Evolutionary conservation across 352 stramenopile genomes (phyloP).

Genomic region (Globisporangium acanthophoron): DNA sequence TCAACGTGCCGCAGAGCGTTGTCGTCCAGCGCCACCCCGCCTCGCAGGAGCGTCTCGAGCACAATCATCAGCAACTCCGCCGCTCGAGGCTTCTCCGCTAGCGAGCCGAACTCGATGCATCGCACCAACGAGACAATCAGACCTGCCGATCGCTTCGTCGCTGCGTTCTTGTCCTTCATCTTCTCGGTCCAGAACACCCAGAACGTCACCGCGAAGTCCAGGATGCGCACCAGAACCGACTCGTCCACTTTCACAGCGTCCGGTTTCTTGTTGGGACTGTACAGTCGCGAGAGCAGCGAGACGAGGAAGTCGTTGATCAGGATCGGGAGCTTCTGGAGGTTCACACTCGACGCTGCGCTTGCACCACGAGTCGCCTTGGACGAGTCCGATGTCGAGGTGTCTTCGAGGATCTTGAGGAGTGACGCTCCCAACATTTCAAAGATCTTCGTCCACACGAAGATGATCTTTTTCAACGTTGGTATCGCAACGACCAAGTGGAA

Average conservation of each 20-base stretch:
- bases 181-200: slow-evolving; percentile 64
- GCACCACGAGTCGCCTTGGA: not conserved
- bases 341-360: slow-evolving; percentile 19
- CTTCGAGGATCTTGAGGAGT: slow-evolving; percentile 20
- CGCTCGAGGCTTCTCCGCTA: slow-evolving; percentile 55
- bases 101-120: slow-evolving; percentile 40
- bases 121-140: slow-evolving; percentile 48
- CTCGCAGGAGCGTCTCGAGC: slow-evolving; percentile 44
- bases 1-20: slow-evolving; percentile 39
- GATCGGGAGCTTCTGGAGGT: slow-evolving; percentile 60
- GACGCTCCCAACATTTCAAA: slow-evolving; percentile 54
- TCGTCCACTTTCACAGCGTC: slow-evolving; percentile 31
- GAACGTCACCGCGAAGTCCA: slow-evolving; percentile 70
- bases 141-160: slow-evolving; percentile 46
- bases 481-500: slow-evolving; percentile 48
- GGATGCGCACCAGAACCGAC: slow-evolving; percentile 45
- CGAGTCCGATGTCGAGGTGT: slow-evolving; percentile 17
- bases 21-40: slow-evolving; percentile 46
- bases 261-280: slow-evolving; percentile 18
- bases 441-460: slow-evolving; percentile 68
- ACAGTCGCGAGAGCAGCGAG: slow-evolving; percentile 40
- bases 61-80: slow-evolving; percentile 67
- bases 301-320: slow-evolving; percentile 75
- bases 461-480: slow-evolving; percentile 66
- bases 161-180: slow-evolving; percentile 40